phyloP scores from a whole-genome alignment of 257 asterid genomes.

The Misopates orontium region DNA sequence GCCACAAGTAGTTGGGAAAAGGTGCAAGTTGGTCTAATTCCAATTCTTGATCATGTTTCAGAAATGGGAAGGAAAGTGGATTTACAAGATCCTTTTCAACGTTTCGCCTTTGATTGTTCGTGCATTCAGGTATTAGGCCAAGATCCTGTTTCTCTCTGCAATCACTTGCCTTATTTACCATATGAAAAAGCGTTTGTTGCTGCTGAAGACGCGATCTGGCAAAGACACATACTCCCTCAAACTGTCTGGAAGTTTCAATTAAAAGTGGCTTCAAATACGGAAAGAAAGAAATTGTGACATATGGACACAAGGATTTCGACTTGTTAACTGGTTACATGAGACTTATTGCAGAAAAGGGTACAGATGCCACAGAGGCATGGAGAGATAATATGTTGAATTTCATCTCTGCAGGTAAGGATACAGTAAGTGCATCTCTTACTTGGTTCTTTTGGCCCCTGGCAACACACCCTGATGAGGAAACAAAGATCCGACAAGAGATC shows the following conservation, averaged over 20 bases:
- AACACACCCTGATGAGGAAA: slow-evolving; percentile 18
- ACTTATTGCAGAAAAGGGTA: slow-evolving; percentile 17
- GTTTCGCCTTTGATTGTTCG: slow-evolving; percentile 36
- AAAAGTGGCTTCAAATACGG: slow-evolving; percentile 31
- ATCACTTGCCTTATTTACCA: slow-evolving; percentile 31
- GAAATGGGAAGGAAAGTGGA: too few relatives aligned
- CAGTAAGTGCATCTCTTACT: slow-evolving; percentile 28
- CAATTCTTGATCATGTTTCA: too few relatives aligned
- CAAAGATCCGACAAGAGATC: slow-evolving; percentile 19
- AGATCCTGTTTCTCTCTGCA: slow-evolving; percentile 34
- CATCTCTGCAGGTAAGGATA: slow-evolving; percentile 36
- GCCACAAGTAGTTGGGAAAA: slow-evolving; percentile 20
- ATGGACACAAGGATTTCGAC: neutral
- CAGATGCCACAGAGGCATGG: neutral
- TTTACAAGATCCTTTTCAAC: slow-evolving; percentile 37
- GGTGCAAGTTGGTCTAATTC: slow-evolving; percentile 28
- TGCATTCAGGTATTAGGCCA: slow-evolving; percentile 33
- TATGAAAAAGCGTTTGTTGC: slow-evolving; percentile 31
- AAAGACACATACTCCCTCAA: slow-evolving; percentile 36
- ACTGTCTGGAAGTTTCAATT: slow-evolving; percentile 34
- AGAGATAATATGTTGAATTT: slow-evolving; percentile 17
- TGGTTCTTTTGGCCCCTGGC: slow-evolving; percentile 33
- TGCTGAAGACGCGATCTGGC: slow-evolving; percentile 31
- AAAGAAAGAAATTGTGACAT: slow-evolving; percentile 23
- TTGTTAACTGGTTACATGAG: slow-evolving; percentile 24